Base-by-base conservation (phyloP, 306 rosid genomes). In the Lathyrus oleraceus region DNA sequence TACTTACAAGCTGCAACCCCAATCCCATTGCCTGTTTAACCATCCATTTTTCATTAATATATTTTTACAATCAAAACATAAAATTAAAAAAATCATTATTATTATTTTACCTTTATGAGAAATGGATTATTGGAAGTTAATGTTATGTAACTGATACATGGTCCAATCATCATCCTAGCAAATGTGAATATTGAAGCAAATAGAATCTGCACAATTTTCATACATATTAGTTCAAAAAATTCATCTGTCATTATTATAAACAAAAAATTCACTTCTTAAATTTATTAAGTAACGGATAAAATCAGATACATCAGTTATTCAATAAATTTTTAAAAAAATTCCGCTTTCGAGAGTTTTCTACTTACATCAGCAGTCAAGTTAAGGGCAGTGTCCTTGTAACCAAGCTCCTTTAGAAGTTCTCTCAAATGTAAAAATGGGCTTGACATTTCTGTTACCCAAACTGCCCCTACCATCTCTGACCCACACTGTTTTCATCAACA, bases 341-440 rank as follows among this genome's bases (percentile, higher is more conserved):
- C 6, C 2, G 2, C 1, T 32, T 6, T 1, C 1, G 9, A 32
- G 2, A 1, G 2, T 32, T 6, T 32, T 6, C 4, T 36, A 75
- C 96, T 81, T 75, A 90, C 97, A 67, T 93, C 97, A 6, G 87
- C 96, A 13, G 78, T 80, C 72, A 93, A 80, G 81, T 88, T 87
- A 61, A 93, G 81, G 44, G 76, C 85, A 6, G 92, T 87, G 32
- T 88, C 94, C 71, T 62, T 87, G n/a, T 79, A 84, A 25, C 96
- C 96, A 57, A 90, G 82, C 71, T 93, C 98, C 79, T 93, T 93
- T 35, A 93, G 85, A 61, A 85, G 58, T 73, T 85, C 96, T 72
- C 98, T 85, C 35, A 85, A 64, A 77, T 93, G 98, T 69, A 93
- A 87, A 48, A 88, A 90, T 40, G 98, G 98, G 73, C 96, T 90